Percentiles rank a stretch among this genome's conserved stretches.
Conservation (phyloP, 179 eudicot genomes). For the Silene noctiflora region DNA sequence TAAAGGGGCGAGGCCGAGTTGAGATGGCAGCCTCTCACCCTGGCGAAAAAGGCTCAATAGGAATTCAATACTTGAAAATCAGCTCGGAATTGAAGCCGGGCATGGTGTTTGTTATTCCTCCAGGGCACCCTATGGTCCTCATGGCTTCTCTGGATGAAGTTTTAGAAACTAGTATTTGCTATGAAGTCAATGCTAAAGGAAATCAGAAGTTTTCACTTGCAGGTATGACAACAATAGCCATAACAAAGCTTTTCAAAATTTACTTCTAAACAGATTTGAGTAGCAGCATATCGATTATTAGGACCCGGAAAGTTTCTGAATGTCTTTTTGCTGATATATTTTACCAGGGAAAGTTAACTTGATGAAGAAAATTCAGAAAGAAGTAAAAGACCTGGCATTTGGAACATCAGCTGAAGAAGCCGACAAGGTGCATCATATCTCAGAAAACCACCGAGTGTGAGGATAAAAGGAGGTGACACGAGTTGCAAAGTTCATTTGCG, state of each 20-base stretch:
- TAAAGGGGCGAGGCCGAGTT: conserved; percentile 8
- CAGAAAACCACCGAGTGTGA: too few species aligned
- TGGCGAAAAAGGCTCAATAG: background rate
- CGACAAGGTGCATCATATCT: background rate
- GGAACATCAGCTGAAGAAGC: conserved; percentile 11
- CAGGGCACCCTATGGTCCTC: conserved; percentile 20
- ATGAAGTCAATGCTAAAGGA: conserved; percentile 21
- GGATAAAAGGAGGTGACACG: too few species aligned
- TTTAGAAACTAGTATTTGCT: conserved; percentile 16
- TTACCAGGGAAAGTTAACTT: conserved; percentile 7
- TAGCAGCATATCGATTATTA: too few species aligned
- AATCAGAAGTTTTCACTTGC: conserved; percentile 14
- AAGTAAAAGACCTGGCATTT: conserved; percentile 10
- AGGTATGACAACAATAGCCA: background rate
- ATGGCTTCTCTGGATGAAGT: conserved; percentile 13
- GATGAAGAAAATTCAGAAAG: conserved; percentile 13
- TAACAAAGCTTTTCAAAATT: background rate
- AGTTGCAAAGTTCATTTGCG: too few species aligned
- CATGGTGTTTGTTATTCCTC: conserved; percentile 15
- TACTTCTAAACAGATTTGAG: too few species aligned
- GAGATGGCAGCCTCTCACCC: background rate
- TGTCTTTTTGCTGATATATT: background rate
- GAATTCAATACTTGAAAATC: conserved; percentile 3
- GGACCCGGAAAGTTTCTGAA: too few species aligned
- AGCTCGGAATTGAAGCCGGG: conserved; percentile 12